phyloP scores from a whole-genome alignment of 257 asterid species.

The Solanum pennellii region DNA sequence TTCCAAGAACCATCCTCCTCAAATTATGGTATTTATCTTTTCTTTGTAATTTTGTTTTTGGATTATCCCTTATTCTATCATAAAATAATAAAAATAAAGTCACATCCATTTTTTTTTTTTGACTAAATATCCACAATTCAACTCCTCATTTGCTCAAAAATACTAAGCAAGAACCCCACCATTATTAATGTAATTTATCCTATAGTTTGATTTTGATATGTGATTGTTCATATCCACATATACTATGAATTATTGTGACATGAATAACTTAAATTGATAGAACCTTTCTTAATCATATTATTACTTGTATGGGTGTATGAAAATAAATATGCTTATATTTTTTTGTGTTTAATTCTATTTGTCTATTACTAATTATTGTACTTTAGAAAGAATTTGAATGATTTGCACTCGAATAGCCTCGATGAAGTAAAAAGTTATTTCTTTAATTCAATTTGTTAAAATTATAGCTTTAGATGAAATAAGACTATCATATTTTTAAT shows the following conservation, averaged over 20 bases:
- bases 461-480: too few species aligned
- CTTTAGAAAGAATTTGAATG: too few species aligned
- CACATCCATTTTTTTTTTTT: neutral
- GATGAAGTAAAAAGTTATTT: too few species aligned
- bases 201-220: neutral
- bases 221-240: neutral
- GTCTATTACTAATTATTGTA: too few species aligned
- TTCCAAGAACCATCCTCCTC: neutral
- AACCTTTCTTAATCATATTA: neutral
- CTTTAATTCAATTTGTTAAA: too few species aligned
- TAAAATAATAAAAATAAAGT: neutral
- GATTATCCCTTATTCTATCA: neutral
- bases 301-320: neutral
- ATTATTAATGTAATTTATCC: neutral
- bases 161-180: neutral
- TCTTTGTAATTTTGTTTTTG: neutral
- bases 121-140: neutral
- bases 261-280: neutral
- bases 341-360: too few species aligned
- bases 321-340: too few species aligned
- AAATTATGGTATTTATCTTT: neutral
- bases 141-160: neutral
- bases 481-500: too few species aligned
- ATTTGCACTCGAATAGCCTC: too few species aligned
- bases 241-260: neutral